phyloP scores from a whole-genome alignment of 2,329 filamentous ascomycete genomes.

The Colletotrichum tofieldiae region DNA sequence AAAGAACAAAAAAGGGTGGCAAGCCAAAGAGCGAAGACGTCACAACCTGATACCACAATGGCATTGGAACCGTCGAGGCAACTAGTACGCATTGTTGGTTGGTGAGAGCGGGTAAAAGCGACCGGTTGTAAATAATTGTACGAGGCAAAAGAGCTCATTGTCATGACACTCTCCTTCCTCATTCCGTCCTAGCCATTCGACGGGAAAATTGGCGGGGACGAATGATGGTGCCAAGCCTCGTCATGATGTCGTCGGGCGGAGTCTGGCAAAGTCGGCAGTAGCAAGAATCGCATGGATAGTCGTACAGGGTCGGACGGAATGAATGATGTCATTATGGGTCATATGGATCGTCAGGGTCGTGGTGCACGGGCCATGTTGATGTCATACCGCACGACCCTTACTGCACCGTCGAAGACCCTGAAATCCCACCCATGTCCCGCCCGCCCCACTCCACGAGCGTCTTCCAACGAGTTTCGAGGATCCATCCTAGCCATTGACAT shows the following conservation, averaged over 20 bases:
- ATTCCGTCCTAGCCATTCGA: neutral
- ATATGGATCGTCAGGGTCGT: conserved; percentile 41
- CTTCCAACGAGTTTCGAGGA: neutral
- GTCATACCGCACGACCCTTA: conserved; percentile 37
- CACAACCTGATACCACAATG: neutral
- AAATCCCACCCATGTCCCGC: conserved; percentile 4
- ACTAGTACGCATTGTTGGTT: neutral
- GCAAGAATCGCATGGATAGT: neutral
- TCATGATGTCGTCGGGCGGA: conserved; percentile 34
- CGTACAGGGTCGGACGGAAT: neutral
- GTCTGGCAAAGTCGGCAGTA: neutral
- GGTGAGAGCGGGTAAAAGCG: no score
- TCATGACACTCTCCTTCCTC: neutral
- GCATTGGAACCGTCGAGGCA: neutral
- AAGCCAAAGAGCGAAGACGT: neutral
- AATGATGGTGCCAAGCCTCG: conserved; percentile 27
- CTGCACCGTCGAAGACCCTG: conserved; percentile 40
- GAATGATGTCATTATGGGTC: conserved; percentile 36
- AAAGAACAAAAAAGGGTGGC: neutral
- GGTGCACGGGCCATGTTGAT: conserved; percentile 32
- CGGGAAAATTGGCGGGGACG: neutral
- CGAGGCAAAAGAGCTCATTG: neutral
- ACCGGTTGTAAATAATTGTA: neutral
- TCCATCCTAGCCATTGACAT: neutral
- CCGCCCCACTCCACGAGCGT: neutral